A percentile compares a stretch with the other conserved stretches of the same genome.
These are phyloP conservation scores for Tylopilus plumbeoviolaceoides DNA, from an alignment of 768 basidiomycete species.

Conservation along the genomic window DNA sequence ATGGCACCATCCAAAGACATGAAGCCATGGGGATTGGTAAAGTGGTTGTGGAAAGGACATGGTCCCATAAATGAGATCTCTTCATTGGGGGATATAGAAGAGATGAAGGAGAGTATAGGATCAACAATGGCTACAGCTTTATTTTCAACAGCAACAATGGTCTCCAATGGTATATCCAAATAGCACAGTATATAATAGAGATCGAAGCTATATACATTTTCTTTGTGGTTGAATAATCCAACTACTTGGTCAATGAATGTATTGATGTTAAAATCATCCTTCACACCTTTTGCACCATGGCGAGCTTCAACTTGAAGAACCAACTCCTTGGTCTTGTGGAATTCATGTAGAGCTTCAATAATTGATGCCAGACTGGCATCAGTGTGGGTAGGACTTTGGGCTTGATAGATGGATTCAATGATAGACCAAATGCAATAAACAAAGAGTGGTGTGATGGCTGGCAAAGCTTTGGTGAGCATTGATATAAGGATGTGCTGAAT, in stretches of 20 bases:
- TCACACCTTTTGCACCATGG: not conserved
- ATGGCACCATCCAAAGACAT: not conserved
- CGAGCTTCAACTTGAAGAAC: not conserved
- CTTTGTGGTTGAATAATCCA: not conserved
- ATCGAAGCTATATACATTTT: not conserved
- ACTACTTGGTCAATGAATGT: not conserved
- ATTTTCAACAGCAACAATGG: not conserved
- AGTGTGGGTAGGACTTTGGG: not conserved
- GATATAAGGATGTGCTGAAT: too few relatives aligned
- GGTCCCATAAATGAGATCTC: not conserved
- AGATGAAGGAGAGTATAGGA: not conserved
- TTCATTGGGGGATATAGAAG: not conserved
- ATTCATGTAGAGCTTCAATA: not conserved
- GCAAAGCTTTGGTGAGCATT: too few relatives aligned
- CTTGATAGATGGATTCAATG: not conserved
- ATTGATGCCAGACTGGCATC: not conserved
- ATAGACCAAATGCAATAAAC: not conserved
- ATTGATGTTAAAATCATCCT: not conserved
- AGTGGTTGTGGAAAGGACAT: not conserved
- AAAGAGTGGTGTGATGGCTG: too few relatives aligned
- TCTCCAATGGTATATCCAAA: not conserved
- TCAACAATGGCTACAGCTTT: not conserved
- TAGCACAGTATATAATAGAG: not conserved
- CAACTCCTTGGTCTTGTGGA: not conserved
- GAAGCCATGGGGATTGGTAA: not conserved